Conservation (phyloP, 2,329 filamentous ascomycete genomes). For the Periconia digitata region DNA sequence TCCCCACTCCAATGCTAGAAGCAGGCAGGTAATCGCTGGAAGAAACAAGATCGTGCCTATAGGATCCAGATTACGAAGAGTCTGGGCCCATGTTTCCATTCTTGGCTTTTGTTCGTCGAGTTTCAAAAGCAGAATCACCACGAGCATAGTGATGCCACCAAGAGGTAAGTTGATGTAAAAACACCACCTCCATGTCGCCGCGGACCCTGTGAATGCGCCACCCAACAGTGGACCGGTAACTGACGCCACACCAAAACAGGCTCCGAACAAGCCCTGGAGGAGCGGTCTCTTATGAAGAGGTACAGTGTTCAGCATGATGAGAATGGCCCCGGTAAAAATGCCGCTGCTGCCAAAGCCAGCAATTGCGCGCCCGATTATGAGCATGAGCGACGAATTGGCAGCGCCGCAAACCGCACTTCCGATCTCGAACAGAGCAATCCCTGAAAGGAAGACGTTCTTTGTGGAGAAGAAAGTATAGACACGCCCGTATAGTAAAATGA, state of each 20-base stretch:
- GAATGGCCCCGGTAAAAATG: slow-evolving; percentile 36
- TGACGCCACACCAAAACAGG: slow-evolving; percentile 41
- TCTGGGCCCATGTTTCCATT: slow-evolving; percentile 30
- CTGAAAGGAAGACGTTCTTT: slow-evolving; percentile 52
- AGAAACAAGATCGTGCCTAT: slow-evolving; percentile 45
- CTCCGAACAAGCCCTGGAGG: slow-evolving; percentile 44
- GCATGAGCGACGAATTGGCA: slow-evolving; percentile 35
- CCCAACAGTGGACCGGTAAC: slow-evolving; percentile 49
- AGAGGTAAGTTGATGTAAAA: slow-evolving; percentile 56
- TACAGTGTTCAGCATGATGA: slow-evolving; percentile 37
- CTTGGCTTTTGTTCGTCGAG: slow-evolving; percentile 33
- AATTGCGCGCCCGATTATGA: slow-evolving; percentile 35
- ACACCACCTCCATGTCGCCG: slow-evolving; percentile 50
- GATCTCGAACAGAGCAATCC: slow-evolving; percentile 51
- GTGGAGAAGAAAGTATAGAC: slow-evolving; percentile 53
- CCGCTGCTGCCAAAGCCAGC: slow-evolving; percentile 34
- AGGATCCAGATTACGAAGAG: slow-evolving; percentile 46
- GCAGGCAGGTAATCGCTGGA: slow-evolving; percentile 48
- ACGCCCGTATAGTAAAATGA: slow-evolving; percentile 50
- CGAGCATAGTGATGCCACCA: slow-evolving; percentile 45
- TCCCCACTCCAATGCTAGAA: slow-evolving; percentile 53
- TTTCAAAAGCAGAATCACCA: slow-evolving; percentile 37
- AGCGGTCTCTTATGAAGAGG: slow-evolving; percentile 48
- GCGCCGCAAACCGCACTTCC: slow-evolving; percentile 58
- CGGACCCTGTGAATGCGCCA: slow-evolving; percentile 46